Base-by-base conservation (phyloP, 164 flowering plant species). In the Piper longum region DNA sequence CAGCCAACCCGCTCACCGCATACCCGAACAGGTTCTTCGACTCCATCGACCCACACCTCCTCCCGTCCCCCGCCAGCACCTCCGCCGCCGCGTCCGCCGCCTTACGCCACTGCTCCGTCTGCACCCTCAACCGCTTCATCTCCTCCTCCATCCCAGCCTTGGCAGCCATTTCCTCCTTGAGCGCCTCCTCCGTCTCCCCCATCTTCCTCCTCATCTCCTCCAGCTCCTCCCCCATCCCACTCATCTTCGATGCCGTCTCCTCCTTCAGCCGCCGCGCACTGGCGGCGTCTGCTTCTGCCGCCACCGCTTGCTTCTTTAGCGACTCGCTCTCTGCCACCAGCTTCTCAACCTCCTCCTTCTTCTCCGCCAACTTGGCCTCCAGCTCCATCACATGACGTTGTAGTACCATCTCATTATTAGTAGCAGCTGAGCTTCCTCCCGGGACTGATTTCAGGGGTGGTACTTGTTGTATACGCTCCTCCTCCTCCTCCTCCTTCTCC, bases 81-180 rank as follows among this genome's bases (percentile, higher is more conserved):
- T 88, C 74, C 7, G 93, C 85, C 18, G 99, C 99, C 9, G 97
- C 96, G 77, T 93, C 99, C 0, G 96, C 96, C 4, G 98, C 98
- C 76, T 92, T 92, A 71, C 96, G 85, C 98, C 96, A 92, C 72
- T 93, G 99, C 60, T 93, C 97, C 4, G 85, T 71, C 73, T 93
- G 99, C 70, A 93, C 99, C 73, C 82, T 88, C 64, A 90, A 55
- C 65, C 77, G 82, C 78, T 89, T 83, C 74, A 93, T 59, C 73
- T 93, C 99, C 40, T 83, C 73, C 67, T 92, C 98, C 74, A 86
- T 55, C 64, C 76, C 90, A 4, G 78, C 62, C 64, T 78, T 84
- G 4, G 81, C 81, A 17, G 65, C 77, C 61, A 80, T 86, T 8
- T 79, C 80, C 6, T 81, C 81, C 63, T 85, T 85, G 13, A 86